A percentile compares a stretch with the other conserved stretches of the same genome.
These are phyloP conservation scores for Aspergillus chevalieri DNA, from an alignment of 2,329 filamentous ascomycete genomes.

Conservation along the genomic window DNA sequence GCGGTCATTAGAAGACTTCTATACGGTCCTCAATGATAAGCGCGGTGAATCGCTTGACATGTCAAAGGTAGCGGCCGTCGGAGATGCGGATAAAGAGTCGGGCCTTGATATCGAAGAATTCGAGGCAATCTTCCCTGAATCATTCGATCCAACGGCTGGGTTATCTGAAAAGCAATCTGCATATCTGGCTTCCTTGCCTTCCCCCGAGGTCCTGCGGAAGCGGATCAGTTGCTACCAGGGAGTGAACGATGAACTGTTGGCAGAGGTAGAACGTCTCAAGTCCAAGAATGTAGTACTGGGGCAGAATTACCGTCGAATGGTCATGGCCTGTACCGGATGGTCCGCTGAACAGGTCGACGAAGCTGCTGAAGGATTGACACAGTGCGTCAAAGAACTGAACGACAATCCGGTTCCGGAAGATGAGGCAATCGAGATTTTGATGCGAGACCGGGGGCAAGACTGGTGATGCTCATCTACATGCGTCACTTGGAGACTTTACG, in stretches of 20 bases:
- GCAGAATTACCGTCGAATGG: slow-evolving; percentile 79
- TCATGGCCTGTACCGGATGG: slow-evolving; percentile 77
- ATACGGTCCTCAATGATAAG: slow-evolving; percentile 47
- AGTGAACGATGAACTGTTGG: slow-evolving; percentile 62
- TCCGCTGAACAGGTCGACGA: slow-evolving; percentile 73
- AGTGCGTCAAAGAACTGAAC: slow-evolving; percentile 72
- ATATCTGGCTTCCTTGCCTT: slow-evolving; percentile 50
- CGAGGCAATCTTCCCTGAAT: slow-evolving; percentile 31
- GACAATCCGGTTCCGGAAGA: slow-evolving; percentile 51
- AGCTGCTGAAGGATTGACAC: slow-evolving; percentile 69
- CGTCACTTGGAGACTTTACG: background rate
- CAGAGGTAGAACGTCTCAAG: slow-evolving; percentile 65
- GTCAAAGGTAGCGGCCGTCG: slow-evolving; percentile 42
- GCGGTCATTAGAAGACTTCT: slow-evolving; percentile 65
- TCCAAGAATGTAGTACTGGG: slow-evolving; percentile 78
- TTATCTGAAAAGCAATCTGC: slow-evolving; percentile 37
- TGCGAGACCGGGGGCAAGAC: slow-evolving; percentile 41
- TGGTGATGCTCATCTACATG: slow-evolving; percentile 24
- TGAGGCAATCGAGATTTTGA: slow-evolving; percentile 40
- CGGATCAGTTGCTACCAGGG: slow-evolving; percentile 63
- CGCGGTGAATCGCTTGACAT: slow-evolving; percentile 40
- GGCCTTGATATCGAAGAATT: slow-evolving; percentile 32
- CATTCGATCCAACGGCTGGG: slow-evolving; percentile 36
- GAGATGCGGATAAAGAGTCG: slow-evolving; percentile 43
- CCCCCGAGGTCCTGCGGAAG: slow-evolving; percentile 57